Base-by-base conservation (phyloP, 225 moss, liverwort and hornwort species). In the Physcomitrium patens region DNA sequence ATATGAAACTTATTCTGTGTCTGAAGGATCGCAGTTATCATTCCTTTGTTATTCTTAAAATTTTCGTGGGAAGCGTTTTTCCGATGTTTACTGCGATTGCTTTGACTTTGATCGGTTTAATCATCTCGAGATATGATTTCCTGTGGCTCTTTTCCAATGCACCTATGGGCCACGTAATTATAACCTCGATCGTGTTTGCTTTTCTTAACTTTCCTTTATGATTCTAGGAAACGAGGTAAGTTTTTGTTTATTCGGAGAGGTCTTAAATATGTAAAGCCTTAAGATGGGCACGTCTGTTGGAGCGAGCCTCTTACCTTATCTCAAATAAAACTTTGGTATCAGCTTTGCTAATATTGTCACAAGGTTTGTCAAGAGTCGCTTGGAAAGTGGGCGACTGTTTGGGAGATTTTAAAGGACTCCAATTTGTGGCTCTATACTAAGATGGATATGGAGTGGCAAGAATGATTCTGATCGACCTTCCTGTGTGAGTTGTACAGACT, bases 401-500 rank as follows among this genome's bases (percentile, higher is more conserved):
- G 57, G 80, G 86, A 86, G 86, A 86, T 86, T 49, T 59, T 31
- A 78, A 78, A 57, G 60, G 82, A 65, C 65, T 69, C 68, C 22
- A 49, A 57, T 46, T 47, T 37, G 43, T 58, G 56, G 9, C 31
- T 71, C n/a, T 51, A 11, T 59, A 45, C 10, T 42, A 75, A 69
- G 81, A 81, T 81, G 81, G 75, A 81, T 58, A 71, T 63, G n/a
- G 17, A 69, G 65, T 24, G 45, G 23, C 5, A 26, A 22, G 68
- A 78, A 67, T 68, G 75, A 78, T 71, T 61, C 65, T 73, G 49
- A 70, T 23, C 26, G 41, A 64, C 63, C 41, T 63, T 72, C 23
- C 22, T 72, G 52, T 74, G 20, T 11, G 61, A 43, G 41, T 64
- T 71, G 53, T 73, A 48, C 91, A 96, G 96, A 87, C 65, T 92